These are phyloP conservation scores for Millerago galiae DNA, from an alignment of 805 yeast species.

Conservation along the genomic window DNA sequence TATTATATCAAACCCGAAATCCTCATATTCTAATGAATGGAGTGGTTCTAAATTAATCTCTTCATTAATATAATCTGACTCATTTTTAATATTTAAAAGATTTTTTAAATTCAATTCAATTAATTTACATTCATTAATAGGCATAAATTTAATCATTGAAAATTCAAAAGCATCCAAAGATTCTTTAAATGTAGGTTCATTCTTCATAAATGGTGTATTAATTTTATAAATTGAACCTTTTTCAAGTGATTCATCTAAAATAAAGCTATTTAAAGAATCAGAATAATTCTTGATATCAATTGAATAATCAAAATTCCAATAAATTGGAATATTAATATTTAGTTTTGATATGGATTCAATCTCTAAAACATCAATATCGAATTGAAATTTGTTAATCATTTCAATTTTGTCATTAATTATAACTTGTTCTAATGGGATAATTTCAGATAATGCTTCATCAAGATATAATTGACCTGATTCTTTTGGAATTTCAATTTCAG, in stretches of 20 bases:
- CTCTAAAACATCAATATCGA: background rate
- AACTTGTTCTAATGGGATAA: background rate
- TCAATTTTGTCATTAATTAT: background rate
- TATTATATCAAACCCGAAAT: background rate
- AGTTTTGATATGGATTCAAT: background rate
- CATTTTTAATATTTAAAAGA: background rate
- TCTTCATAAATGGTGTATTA: slow-evolving; percentile 15
- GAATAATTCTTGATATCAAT: background rate
- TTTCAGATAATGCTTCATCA: background rate
- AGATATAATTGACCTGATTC: background rate
- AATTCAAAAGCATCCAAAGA: slow-evolving; percentile 8
- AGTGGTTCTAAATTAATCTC: background rate
- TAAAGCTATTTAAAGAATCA: background rate
- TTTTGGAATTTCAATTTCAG: background rate
- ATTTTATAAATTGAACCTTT: slow-evolving; percentile 15
- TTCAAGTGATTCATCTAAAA: slow-evolving; percentile 10
- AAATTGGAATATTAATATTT: background rate
- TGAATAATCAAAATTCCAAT: background rate
- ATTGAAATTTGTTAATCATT: background rate
- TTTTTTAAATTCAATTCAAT: background rate
- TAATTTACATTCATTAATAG: background rate
- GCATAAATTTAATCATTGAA: background rate
- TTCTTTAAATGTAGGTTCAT: slow-evolving; percentile 14
- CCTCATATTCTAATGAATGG: background rate
- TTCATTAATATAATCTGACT: background rate